Evolutionary conservation across 139 green algal genomes (phyloP), one percentile per base, ranked within the genome.

Genomic region (Coelastrella sp.): DNA sequence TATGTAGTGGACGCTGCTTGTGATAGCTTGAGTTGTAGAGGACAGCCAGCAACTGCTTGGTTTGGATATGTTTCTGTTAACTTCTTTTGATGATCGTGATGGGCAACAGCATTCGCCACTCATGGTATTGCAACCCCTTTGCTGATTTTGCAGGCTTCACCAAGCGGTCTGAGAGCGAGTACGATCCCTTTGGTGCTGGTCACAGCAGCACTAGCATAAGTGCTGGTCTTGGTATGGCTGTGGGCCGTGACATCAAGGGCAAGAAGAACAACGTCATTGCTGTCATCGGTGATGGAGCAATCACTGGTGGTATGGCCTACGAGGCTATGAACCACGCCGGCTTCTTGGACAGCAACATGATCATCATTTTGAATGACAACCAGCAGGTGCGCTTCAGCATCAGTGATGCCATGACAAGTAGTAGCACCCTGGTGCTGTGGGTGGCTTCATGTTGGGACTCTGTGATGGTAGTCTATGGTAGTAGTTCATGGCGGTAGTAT

Each of bases 311-410:
- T 69, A 99, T 99, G 96, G 96, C 97, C 0, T 99, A 99, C 41
- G 97, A 99, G 91, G 97, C 97, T 35, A 99, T 99, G 96, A 99
- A 99, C 93, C 97, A 99, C 85, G 97, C 97, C 19, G 97, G 97
- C 37, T 99, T 98, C 91, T 88, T 99, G 81, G 97, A 99, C 92
- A 98, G 94, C 76, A 99, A 99, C 90, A 99, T 99, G 97, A 98
- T 99, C 85, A 95, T 99, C 75, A 96, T 99, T 45, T 92, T 99
- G 27, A 99, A 99, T 84, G 97, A 99, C 91, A 99, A 99, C 92
- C 96, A 99, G 91, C 97, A 99, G 93, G 97, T 99, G 35, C 98
- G 97, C 0, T 91, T 25, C 25, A 30, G 45, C n/a, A n/a, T n/a
- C n/a, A n/a, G n/a, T n/a, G n/a, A n/a, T n/a, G n/a, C n/a, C n/a